Evolutionary conservation across 116 monocot species (phyloP).

Genomic region (Iris pallida): DNA sequence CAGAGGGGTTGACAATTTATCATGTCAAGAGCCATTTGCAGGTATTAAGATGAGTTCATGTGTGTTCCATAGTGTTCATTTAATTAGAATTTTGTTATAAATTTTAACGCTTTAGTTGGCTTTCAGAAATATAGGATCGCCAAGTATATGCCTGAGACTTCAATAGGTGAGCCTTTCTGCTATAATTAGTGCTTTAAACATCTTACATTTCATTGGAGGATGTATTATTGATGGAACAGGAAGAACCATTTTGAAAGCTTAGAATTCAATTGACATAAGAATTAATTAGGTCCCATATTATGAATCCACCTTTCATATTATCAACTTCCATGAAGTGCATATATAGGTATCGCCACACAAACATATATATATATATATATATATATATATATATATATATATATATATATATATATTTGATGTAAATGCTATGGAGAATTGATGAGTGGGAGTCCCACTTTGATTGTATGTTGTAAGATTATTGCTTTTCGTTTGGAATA

Average conservation of each 20-base stretch:
- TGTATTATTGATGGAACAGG: neutral
- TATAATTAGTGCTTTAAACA: neutral
- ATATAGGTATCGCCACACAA: no score
- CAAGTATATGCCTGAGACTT: constrained; percentile 46
- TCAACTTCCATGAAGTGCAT: no score
- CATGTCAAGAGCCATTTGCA: constrained; percentile 94
- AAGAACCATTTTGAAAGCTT: neutral
- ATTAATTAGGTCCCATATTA: no score
- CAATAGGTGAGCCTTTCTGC: constrained; percentile 36
- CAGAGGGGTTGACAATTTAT: constrained; percentile 56
- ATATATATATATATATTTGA: no score
- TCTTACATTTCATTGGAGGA: no score
- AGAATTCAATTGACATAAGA: neutral
- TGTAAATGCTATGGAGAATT: no score
- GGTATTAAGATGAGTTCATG: constrained; percentile 24
- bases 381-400: no score
- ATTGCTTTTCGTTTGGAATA: no score
- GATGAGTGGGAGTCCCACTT: no score
- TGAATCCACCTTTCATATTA: no score
- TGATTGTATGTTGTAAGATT: no score
- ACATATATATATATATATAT: no score
- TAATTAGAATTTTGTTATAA: neutral
- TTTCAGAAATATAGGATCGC: constrained; percentile 80
- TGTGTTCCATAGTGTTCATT: neutral
- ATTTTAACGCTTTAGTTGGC: constrained; percentile 4